Percentiles rank a stretch among this genome's conserved stretches.
phyloP scores from a whole-genome alignment of 352 stramenopile species.

The Pythium brachiatum region DNA sequence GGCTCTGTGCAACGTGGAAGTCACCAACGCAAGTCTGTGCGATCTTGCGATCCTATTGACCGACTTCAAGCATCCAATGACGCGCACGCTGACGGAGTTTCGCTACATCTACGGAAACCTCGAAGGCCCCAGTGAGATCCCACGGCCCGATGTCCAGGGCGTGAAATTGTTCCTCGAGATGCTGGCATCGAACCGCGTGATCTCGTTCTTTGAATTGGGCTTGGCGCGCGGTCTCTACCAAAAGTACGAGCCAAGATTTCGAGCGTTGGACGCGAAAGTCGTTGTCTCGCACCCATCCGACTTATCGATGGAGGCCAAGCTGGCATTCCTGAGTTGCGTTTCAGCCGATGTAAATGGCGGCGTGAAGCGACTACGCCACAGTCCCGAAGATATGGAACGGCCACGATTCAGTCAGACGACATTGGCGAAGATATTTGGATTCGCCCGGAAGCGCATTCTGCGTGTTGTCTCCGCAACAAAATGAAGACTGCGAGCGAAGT shows the following conservation, averaged over 20 bases:
- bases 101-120: constrained; percentile 13
- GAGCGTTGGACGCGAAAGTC: not conserved
- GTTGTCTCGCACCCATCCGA: constrained; percentile 1
- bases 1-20: constrained; percentile 12
- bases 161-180: constrained; percentile 13
- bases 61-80: constrained; percentile 7
- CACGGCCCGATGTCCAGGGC: not conserved
- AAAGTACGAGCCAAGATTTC: constrained; percentile 3
- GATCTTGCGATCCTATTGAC: constrained; percentile 1
- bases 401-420: not conserved
- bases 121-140: not conserved
- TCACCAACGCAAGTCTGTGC: constrained; percentile 11
- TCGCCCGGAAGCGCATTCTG: not conserved
- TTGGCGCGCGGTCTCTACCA: constrained; percentile 1
- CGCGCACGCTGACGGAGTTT: constrained; percentile 9
- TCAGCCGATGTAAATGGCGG: too few species aligned
- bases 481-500: not conserved
- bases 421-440: not conserved
- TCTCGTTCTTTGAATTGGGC: constrained; percentile 20
- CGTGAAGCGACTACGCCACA: not conserved
- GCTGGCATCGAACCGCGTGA: constrained; percentile 4
- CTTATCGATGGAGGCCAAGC: not conserved
- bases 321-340: constrained; percentile 18
- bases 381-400: not conserved
- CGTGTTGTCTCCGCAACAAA: constrained; percentile 1